Conservation (phyloP, 108 stramenopile genomes). For the Stephanodiscus triporus region DNA sequence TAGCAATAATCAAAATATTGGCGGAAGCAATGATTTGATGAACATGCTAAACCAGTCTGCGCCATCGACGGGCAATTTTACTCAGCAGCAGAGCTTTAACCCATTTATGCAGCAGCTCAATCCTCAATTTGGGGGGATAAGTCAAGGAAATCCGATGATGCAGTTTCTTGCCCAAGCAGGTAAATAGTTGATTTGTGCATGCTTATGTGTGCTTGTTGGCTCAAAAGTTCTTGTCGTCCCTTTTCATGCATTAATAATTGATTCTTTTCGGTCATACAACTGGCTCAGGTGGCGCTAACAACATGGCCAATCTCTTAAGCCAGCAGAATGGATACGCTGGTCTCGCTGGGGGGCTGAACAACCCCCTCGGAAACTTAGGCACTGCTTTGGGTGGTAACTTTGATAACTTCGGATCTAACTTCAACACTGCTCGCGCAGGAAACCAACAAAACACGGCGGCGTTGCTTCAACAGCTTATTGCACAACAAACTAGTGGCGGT, state of each 20-base stretch:
- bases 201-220: neutral
- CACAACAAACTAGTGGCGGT: constrained; percentile 25
- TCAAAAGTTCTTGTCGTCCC: neutral
- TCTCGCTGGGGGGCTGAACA: constrained; percentile 28
- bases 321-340: constrained; percentile 41
- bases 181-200: constrained; percentile 3
- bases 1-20: constrained; percentile 16
- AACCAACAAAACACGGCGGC: constrained; percentile 33
- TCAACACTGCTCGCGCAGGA: neutral
- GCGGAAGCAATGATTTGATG: constrained; percentile 10
- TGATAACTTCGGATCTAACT: constrained; percentile 9
- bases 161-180: constrained; percentile 36
- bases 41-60: constrained; percentile 24
- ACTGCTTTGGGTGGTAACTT: constrained; percentile 4
- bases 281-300: constrained; percentile 9
- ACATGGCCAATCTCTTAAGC: constrained; percentile 4
- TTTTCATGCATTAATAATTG: neutral
- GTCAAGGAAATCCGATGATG: constrained; percentile 33
- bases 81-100: constrained; percentile 33
- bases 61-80: constrained; percentile 1
- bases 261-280: neutral
- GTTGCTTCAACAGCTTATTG: constrained; percentile 46
- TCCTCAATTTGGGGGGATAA: constrained; percentile 12
- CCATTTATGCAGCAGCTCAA: constrained; percentile 34
- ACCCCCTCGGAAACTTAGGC: constrained; percentile 18